Evolutionary conservation across 140 eudicot species (phyloP).

Genomic region (Erigeron philadelphicus): DNA sequence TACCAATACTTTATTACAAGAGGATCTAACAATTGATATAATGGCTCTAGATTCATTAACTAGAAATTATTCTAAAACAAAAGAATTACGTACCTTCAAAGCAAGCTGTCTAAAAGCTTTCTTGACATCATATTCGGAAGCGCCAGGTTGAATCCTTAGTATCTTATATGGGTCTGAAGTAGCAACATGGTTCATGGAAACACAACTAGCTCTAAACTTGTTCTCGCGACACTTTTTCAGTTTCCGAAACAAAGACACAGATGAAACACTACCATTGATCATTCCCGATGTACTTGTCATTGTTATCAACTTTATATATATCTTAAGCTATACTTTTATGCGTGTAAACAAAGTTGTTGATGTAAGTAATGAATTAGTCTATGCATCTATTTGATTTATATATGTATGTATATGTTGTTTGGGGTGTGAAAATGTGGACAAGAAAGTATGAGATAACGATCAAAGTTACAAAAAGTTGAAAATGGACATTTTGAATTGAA

Average conservation of each 20-base stretch:
- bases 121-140: conserved; percentile 81
- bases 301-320: neutral
- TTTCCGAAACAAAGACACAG: neutral
- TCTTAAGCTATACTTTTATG: no score
- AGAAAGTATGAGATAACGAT: conserved; percentile 4
- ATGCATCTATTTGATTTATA: neutral
- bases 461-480: conserved; percentile 8
- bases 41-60: no score
- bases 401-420: neutral
- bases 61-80: no score
- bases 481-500: neutral
- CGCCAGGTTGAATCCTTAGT: conserved; percentile 56
- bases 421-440: conserved; percentile 12
- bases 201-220: conserved; percentile 36
- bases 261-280: conserved; percentile 14
- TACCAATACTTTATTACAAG: no score
- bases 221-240: neutral
- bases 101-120: conserved; percentile 84
- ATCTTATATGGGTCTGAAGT: conserved; percentile 61
- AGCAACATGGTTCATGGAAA: conserved; percentile 6
- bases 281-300: conserved; percentile 29
- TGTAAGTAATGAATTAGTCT: no score
- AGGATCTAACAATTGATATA: no score
- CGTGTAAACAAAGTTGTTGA: no score
- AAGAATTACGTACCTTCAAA: conserved; percentile 41